Evolutionary conservation across 495 filamentous ascomycete species (phyloP).

Genomic region (Penicilliopsis zonata): DNA sequence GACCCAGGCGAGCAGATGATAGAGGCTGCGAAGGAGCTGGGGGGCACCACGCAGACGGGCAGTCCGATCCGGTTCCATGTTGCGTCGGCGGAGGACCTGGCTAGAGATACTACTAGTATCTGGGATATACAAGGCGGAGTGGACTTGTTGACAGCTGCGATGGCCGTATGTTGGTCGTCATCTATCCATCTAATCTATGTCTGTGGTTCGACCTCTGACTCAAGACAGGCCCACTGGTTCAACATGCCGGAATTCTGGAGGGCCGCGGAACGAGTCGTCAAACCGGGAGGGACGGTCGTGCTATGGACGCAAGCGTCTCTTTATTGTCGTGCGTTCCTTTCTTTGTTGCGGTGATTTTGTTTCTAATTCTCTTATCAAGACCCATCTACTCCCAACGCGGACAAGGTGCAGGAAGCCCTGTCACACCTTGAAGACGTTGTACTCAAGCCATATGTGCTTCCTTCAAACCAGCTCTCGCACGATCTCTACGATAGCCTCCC

Average conservation of each 20-base stretch:
- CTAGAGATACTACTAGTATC: conserved; percentile 10
- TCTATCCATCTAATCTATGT: not conserved
- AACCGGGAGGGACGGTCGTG: conserved; percentile 39
- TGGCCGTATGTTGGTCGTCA: conserved; percentile 17
- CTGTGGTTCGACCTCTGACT: not conserved
- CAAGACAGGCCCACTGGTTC: conserved; percentile 42
- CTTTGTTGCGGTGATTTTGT: not conserved
- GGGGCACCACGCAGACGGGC: conserved; percentile 10
- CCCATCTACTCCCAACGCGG: conserved; percentile 17
- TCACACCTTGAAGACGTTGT: conserved; percentile 16
- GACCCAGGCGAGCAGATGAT: conserved; percentile 44
- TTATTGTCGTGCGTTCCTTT: conserved; percentile 13
- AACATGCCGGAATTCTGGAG: conserved; percentile 40
- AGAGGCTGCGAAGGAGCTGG: conserved; percentile 17
- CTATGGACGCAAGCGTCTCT: conserved; percentile 26
- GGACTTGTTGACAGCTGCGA: conserved; percentile 37
- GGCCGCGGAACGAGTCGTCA: conserved; percentile 31
- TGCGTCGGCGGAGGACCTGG: conserved; percentile 24
- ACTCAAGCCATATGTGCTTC: conserved; percentile 20
- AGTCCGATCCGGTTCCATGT: conserved; percentile 24
- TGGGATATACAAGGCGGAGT: conserved; percentile 17
- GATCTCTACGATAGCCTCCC: conserved; percentile 27
- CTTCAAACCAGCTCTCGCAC: conserved; percentile 20
- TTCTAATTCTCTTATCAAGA: no score
- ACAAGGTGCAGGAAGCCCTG: conserved; percentile 15